Percentiles rank a stretch among this genome's conserved stretches.
These are phyloP conservation scores for Tolypocladium tropicale DNA, from an alignment of 2,329 filamentous ascomycete genomes.

Conservation along the genomic window DNA sequence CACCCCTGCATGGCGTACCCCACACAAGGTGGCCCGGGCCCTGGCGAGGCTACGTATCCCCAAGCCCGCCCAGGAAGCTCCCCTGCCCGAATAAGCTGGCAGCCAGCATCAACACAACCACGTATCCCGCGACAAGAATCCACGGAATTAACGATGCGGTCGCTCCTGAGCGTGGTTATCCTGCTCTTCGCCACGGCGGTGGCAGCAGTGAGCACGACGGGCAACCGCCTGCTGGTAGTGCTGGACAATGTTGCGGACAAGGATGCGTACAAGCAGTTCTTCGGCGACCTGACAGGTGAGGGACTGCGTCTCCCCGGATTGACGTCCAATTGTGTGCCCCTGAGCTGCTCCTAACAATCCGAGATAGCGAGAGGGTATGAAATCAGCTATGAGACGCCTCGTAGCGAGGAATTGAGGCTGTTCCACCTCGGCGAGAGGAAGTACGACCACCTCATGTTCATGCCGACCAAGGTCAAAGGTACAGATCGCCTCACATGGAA, in stretches of 20 bases:
- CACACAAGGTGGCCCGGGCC: neutral
- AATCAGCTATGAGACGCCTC: conserved; percentile 72
- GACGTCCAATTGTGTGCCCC: neutral
- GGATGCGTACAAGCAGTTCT: conserved; percentile 72
- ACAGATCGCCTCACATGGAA: conserved; percentile 3
- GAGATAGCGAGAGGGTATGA: conserved; percentile 68
- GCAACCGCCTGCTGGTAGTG: conserved; percentile 73
- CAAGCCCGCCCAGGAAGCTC: neutral
- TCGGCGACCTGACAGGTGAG: conserved; percentile 61
- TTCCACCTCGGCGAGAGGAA: conserved; percentile 79
- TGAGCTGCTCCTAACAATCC: conserved; percentile 11
- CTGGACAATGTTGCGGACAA: conserved; percentile 76
- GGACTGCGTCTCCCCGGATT: conserved; percentile 1
- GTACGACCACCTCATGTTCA: conserved; percentile 84
- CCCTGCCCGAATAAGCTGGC: neutral
- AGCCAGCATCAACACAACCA: neutral
- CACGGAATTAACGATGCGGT: conserved; percentile 48
- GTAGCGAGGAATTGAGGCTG: conserved; percentile 64
- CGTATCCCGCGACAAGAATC: neutral
- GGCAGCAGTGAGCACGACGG: conserved; percentile 68
- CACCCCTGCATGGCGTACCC: neutral
- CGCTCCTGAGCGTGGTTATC: conserved; percentile 59
- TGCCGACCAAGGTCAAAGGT: conserved; percentile 89
- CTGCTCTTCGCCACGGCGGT: conserved; percentile 56
- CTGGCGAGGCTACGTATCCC: conserved; percentile 4